Evolutionary conservation across 345 rosid species (phyloP).

Genomic region (Cardiospermum halicacabum): DNA sequence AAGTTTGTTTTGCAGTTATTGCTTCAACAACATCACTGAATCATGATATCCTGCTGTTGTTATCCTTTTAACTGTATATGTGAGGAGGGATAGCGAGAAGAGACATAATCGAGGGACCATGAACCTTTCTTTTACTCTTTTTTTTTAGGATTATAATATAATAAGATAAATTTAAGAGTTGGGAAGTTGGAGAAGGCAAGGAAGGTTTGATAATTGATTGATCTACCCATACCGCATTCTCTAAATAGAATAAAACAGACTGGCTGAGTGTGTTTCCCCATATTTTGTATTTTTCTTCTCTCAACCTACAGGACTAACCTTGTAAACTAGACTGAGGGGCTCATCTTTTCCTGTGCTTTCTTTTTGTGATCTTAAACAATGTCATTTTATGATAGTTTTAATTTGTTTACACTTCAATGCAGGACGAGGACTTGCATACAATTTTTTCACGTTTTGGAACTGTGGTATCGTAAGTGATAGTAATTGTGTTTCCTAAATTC

Average conservation of each 20-base stretch:
- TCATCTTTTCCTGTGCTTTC: background rate
- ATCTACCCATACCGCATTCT: conserved; percentile 3
- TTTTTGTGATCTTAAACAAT: background rate
- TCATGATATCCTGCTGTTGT: conserved; percentile 8
- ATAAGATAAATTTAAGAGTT: background rate
- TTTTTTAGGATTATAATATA: background rate
- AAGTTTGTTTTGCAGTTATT: conserved; percentile 25
- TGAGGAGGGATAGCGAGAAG: background rate
- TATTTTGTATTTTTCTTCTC: background rate
- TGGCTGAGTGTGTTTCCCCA: background rate
- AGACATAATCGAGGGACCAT: background rate
- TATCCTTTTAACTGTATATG: background rate
- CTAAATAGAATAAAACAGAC: background rate
- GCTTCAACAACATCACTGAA: background rate
- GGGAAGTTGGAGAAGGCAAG: background rate
- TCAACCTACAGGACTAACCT: background rate
- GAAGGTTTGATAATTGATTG: background rate
- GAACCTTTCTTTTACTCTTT: background rate
- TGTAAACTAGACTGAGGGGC: background rate
- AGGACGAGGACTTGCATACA: conserved; percentile 96
- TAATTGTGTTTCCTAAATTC: conserved; percentile 3
- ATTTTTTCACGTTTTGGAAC: conserved; percentile 96
- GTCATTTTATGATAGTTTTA: conserved; percentile 6
- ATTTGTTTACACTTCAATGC: conserved; percentile 25
- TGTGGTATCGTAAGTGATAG: conserved; percentile 61